Base-by-base conservation (phyloP, 208 protist genomes). In the Trypanosoma avium region DNA sequence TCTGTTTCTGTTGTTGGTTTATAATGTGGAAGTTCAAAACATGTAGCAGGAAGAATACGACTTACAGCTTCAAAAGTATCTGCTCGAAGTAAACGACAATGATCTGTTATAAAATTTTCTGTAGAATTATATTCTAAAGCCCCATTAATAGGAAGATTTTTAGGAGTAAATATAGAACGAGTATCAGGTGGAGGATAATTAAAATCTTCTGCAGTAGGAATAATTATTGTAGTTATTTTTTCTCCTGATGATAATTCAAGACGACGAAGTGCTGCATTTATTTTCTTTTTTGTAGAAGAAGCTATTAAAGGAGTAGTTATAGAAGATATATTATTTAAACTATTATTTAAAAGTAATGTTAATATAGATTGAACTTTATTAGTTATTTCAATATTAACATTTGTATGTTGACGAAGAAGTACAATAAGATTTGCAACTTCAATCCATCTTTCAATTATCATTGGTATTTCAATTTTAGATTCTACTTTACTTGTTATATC, bases 41-140 rank as follows among this genome's bases (percentile, higher is more conserved):
- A 92, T n/a, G 70, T 64, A 10, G 80, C 84, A 9, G 85, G 70
- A 33, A 92, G 61, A 30, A 91, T 36, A 36, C 90, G 82, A 32
- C 74, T 80, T 21, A 81, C 77, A 12, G 83, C 63, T 65, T 94
- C 87, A 68, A 96, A 96, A 15, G 86, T 94, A 64, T 96, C 90
- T 0, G 90, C 90, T n/a, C 85, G 81, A 7, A 96, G 78, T 10
- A 96, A 75, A 33, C 59, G 62, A 64, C 83, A 84, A 59, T 96
- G 90, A 50, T 84, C 86, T 15, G 38, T 61, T n/a, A 93, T 82
- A 42, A 91, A 92, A 3, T 52, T 61, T 56, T 92, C 81, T 32
- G 76, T 78, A 22, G 63, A 66, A 9, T 27, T 61, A 73, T 89
- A 91, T 43, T 38, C 63, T 1, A 29, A 55, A 9, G 47, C 50